Evolutionary conservation across 2,329 filamentous ascomycete species (phyloP), one percentile per base, ranked within the genome.

Genomic region (Davidsoniella australis): DNA sequence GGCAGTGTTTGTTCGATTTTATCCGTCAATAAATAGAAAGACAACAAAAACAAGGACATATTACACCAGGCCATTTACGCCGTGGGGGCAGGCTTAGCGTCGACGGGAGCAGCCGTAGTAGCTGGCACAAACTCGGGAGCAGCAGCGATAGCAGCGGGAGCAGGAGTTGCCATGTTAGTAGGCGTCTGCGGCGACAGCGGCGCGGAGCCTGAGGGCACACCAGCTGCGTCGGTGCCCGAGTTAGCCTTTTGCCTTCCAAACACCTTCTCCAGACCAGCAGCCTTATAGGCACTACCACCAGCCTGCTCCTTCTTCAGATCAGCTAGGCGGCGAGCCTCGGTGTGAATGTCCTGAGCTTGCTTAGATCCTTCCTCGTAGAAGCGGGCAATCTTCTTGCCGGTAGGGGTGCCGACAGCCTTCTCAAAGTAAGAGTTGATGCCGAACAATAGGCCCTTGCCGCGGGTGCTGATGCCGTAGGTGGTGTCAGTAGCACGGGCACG

Each of bases 271-370:
- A 78, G 65, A 2, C 75, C 75, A 6, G 72, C 63, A 2, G 73
- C 70, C 67, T 75, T 75, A 63, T 75, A 71, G 42, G 77, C 73
- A 55, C 69, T 75, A 46, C 71, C 72, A 17, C 74, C 75, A 42
- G 69, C 64, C 62, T 76, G 71, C 54, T 77, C 66, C 62, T 78
- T 80, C 80, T 95, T 95, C 57, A 98, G 66, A 56, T 94, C 79
- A 45, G 89, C 89, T 49, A 98, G 72, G 57, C 91, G 80, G 55
- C 82, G 75, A 29, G 91, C 91, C 72, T 98, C 91, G 54, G 73
- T 75, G 67, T 98, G 91, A 43, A 98, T 91, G 62, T 98, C 91
- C 58, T 86, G 73, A 29, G 95, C 87, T 67, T 96, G 88, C 68
- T 86, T 86, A 63, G 82, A 80, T 55, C 84, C 76, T 57, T 85